A percentile compares a stretch with the other conserved stretches of the same genome.
Conservation (phyloP, 2,329 filamentous ascomycete genomes). For the Leptosphaerulina australis region DNA sequence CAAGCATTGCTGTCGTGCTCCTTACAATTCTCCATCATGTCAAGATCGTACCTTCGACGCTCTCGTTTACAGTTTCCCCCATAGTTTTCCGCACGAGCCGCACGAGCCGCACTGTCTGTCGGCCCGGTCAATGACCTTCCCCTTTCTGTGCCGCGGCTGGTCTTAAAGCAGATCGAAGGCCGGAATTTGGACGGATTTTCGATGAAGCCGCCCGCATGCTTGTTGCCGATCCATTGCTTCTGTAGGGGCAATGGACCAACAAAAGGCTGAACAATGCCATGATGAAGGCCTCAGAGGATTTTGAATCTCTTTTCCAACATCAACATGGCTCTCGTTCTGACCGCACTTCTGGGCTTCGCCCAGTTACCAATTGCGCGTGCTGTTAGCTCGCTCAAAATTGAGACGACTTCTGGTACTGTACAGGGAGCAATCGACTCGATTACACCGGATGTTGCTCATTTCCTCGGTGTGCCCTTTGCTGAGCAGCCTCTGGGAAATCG, state of each 20-base stretch:
- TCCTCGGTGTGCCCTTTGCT: conserved; percentile 49
- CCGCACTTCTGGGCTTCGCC: conserved; percentile 17
- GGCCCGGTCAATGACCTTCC: not conserved
- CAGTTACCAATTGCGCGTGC: conserved; percentile 20
- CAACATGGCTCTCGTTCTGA: conserved; percentile 18
- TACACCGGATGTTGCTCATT: conserved; percentile 47
- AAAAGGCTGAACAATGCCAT: conserved; percentile 3
- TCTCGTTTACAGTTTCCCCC: conserved; percentile 1
- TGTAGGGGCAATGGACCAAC: not conserved
- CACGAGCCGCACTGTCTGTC: conserved; percentile 1
- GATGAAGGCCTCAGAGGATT: not conserved
- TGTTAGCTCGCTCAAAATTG: conserved; percentile 25
- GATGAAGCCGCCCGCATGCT: conserved; percentile 10
- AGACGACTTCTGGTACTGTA: conserved; percentile 38
- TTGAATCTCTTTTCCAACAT: not conserved
- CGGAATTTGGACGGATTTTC: conserved; percentile 9
- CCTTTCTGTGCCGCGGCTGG: conserved; percentile 3
- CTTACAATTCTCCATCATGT: not conserved
- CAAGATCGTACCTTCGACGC: not conserved
- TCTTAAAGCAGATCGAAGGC: conserved; percentile 10
- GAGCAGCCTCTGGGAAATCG: conserved; percentile 41
- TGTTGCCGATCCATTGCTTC: conserved; percentile 12
- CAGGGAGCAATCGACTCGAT: conserved; percentile 43
- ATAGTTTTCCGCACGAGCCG: conserved; percentile 6
- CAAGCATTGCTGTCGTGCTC: too few relatives aligned